Evolutionary conservation across 306 rosid genomes (phyloP), one percentile per base, ranked within the genome.

Genomic region (Herpetospermum pedunculosum): DNA sequence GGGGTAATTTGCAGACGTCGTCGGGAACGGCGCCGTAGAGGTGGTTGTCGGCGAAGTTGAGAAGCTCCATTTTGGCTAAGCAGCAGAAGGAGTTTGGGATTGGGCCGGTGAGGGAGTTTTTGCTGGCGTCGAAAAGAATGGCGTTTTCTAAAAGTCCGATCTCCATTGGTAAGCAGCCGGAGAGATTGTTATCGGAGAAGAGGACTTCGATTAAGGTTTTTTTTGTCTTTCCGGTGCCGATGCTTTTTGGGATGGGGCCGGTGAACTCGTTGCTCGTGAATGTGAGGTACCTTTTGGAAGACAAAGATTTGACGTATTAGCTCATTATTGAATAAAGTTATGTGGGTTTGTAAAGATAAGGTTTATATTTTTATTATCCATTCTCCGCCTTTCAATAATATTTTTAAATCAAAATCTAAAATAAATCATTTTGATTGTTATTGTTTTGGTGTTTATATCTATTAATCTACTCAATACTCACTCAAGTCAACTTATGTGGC

Each of bases 51-150:
- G 83, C 84, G 32, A 91, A 54, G 47, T 79, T 84, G 35, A 93
- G 77, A 11, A 40, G 57, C 75, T 43, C 82, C 28, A 91, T 86
- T 10, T 63, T 85, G 1, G 62, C 52, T n/a, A 93, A 76, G 76
- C 98, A 91, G 1, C 74, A 86, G 28, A 91, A 91, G 0, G 98
- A 93, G 14, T 29, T 11, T 0, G 98, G 97, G 26, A 93, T 91
- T 4, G 96, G 96, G 3, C 97, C 98, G 0, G 86, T 82, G 7
- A 92, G n/a, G 0, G 0, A 0, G 69, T 90, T 90, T 0, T 0
- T 0, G 76, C 97, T 90, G 12, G 72, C 90, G 29, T 92, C 97
- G 52, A 92, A 86, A 9, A 90, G 84, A 0, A 63, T 73, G 0
- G 88, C 83, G 4, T 81, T 78, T 0, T 80, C 64, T 0, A 92